Percentiles rank a stretch among this genome's conserved stretches.
These are phyloP conservation scores for Orbilia brochopaga DNA, from an alignment of 2,329 filamentous ascomycete species.

Conservation along the genomic window DNA sequence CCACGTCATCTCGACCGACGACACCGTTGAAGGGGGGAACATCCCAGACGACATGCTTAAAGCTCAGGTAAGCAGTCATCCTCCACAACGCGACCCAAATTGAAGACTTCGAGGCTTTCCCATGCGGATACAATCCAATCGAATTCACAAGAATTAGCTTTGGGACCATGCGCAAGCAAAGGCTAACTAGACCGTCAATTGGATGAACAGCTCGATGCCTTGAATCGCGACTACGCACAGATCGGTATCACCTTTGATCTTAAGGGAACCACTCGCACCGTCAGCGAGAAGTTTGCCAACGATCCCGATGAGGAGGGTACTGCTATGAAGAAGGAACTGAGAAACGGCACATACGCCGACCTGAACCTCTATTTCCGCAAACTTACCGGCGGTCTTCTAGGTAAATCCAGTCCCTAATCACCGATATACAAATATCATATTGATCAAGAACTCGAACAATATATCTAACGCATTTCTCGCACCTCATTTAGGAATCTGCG, in stretches of 20 bases:
- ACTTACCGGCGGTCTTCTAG: conserved; percentile 51
- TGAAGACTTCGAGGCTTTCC: too few relatives aligned
- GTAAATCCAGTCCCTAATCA: too few relatives aligned
- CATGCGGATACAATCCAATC: too few relatives aligned
- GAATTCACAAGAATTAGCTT: too few relatives aligned
- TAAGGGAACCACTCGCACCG: conserved; percentile 60
- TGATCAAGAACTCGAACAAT: too few relatives aligned
- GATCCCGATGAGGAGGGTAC: conserved; percentile 57
- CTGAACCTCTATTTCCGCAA: conserved; percentile 57
- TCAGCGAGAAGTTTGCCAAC: conserved; percentile 62
- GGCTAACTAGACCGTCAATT: neutral
- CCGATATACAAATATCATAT: too few relatives aligned
- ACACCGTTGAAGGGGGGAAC: conserved; percentile 53
- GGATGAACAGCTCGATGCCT: conserved; percentile 59
- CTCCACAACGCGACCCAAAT: too few relatives aligned
- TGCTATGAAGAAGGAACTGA: conserved; percentile 61
- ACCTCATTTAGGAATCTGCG: conserved; percentile 30
- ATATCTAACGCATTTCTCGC: neutral
- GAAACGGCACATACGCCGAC: conserved; percentile 60
- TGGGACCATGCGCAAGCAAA: too few relatives aligned
- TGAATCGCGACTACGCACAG: conserved; percentile 61
- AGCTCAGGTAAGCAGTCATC: conserved; percentile 54
- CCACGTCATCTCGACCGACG: conserved; percentile 56
- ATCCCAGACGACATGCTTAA: conserved; percentile 53
- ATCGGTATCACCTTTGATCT: conserved; percentile 61